phyloP scores from a whole-genome alignment of 352 stramenopile genomes.

The Ophiocytium majus region DNA sequence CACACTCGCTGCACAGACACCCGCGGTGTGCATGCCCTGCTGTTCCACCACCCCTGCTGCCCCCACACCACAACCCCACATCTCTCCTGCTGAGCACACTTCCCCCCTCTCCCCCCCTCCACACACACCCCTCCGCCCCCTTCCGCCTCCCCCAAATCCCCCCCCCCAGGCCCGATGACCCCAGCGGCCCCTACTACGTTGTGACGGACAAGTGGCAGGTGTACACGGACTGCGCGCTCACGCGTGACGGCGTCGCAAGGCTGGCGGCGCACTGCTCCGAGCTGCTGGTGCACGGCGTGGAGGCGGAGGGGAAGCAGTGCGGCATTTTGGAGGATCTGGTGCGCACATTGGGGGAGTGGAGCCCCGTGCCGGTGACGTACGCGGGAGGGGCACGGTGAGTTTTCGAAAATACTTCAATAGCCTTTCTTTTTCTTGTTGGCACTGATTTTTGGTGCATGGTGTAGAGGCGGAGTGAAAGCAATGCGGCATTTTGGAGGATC shows the following conservation, averaged over 20 bases:
- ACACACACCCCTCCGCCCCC: too few species aligned
- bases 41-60: too few species aligned
- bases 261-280: conserved; percentile 90
- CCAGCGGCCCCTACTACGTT: conserved; percentile 79
- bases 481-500: conserved; percentile 74
- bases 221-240: conserved; percentile 49
- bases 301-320: conserved; percentile 78
- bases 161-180: not conserved
- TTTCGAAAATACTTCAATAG: too few species aligned
- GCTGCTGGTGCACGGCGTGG: conserved; percentile 95
- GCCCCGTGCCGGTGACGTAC: conserved; percentile 92
- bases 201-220: conserved; percentile 89
- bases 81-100: too few species aligned
- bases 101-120: too few species aligned
- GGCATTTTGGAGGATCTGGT: conserved; percentile 86
- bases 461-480: conserved; percentile 86
- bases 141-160: too few species aligned
- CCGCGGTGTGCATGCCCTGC: too few species aligned
- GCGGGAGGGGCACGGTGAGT: conserved; percentile 86
- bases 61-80: too few species aligned
- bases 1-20: too few species aligned
- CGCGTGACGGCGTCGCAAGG: conserved; percentile 74
- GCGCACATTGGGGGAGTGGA: conserved; percentile 79
- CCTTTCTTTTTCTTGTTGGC: too few species aligned
- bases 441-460: conserved; percentile 95